These are phyloP conservation scores for Xylariaceae sp. DNA, from an alignment of 2,329 filamentous ascomycete species.

Conservation along the genomic window DNA sequence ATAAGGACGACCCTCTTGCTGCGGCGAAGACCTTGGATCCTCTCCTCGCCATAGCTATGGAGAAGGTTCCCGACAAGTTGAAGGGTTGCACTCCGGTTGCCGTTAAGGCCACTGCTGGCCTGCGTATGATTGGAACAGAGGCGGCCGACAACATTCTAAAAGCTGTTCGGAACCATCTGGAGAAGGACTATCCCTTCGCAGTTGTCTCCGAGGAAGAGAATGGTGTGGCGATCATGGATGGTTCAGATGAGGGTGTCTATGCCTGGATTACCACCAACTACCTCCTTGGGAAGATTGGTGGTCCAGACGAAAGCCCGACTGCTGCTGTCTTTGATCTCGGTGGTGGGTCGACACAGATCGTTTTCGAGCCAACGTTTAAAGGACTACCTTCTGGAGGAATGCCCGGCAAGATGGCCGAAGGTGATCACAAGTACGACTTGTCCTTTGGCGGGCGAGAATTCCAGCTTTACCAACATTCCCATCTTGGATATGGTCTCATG, in stretches of 20 bases:
- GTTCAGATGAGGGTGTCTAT: constrained; percentile 95
- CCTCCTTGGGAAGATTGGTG: constrained; percentile 95
- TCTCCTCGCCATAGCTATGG: constrained; percentile 85
- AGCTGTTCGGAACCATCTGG: constrained; percentile 82
- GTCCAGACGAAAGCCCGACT: constrained; percentile 86
- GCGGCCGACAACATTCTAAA: constrained; percentile 84
- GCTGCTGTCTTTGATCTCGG: constrained; percentile 96
- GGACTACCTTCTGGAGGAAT: constrained; percentile 75
- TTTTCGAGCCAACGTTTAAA: constrained; percentile 95
- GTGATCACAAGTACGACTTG: constrained; percentile 95
- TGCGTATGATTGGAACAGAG: constrained; percentile 83
- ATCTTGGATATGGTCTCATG: constrained; percentile 97
- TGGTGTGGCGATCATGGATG: constrained; percentile 96
- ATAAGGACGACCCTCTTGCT: constrained; percentile 81
- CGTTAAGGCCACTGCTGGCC: constrained; percentile 96
- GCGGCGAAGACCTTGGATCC: constrained; percentile 90
- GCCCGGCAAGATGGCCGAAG: constrained; percentile 82
- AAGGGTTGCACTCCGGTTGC: constrained; percentile 92
- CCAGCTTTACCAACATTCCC: constrained; percentile 95
- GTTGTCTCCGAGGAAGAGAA: constrained; percentile 85
- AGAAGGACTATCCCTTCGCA: constrained; percentile 92
- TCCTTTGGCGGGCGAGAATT: constrained; percentile 91
- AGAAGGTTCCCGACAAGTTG: constrained; percentile 83
- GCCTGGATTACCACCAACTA: constrained; percentile 99
- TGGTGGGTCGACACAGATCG: constrained; percentile 96